These are phyloP conservation scores for Irpex lacteus DNA, from an alignment of 1,284 basidiomycete genomes.

Conservation along the genomic window DNA sequence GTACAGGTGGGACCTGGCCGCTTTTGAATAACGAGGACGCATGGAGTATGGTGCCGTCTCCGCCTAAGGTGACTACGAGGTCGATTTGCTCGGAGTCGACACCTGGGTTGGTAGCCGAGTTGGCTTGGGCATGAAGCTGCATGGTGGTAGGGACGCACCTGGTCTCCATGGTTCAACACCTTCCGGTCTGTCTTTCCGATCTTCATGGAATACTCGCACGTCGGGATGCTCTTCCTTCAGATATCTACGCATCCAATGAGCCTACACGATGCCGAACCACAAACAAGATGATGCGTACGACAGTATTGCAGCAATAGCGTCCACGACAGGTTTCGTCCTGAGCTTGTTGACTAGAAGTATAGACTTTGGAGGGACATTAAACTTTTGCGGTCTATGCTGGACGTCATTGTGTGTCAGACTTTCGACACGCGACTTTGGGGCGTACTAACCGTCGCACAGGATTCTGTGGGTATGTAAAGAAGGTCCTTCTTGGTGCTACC, in stretches of 20 bases:
- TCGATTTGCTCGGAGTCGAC: conserved; percentile 64
- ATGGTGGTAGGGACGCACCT: conserved; percentile 34
- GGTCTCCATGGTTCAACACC: conserved; percentile 64
- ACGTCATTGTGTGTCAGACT: neutral
- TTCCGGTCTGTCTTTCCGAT: conserved; percentile 62
- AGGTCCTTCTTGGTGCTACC: neutral
- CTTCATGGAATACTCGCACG: conserved; percentile 77
- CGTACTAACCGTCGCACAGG: neutral
- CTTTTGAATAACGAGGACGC: conserved; percentile 89
- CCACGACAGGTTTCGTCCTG: conserved; percentile 69
- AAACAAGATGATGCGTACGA: conserved; percentile 39
- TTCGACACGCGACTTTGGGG: neutral
- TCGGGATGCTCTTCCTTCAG: conserved; percentile 62
- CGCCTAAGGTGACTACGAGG: conserved; percentile 89
- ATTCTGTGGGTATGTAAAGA: neutral
- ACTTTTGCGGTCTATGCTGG: conserved; percentile 13
- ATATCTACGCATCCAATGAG: conserved; percentile 48
- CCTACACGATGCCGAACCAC: neutral
- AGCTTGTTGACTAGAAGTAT: conserved; percentile 77
- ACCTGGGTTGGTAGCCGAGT: conserved; percentile 27
- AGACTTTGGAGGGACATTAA: conserved; percentile 23
- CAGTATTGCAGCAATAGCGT: conserved; percentile 69
- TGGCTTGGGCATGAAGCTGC: neutral
- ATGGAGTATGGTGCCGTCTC: conserved; percentile 95
- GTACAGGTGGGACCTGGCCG: conserved; percentile 89